Evolutionary conservation across 1,284 basidiomycete genomes (phyloP).

Genomic region (Stereum hirsutum): DNA sequence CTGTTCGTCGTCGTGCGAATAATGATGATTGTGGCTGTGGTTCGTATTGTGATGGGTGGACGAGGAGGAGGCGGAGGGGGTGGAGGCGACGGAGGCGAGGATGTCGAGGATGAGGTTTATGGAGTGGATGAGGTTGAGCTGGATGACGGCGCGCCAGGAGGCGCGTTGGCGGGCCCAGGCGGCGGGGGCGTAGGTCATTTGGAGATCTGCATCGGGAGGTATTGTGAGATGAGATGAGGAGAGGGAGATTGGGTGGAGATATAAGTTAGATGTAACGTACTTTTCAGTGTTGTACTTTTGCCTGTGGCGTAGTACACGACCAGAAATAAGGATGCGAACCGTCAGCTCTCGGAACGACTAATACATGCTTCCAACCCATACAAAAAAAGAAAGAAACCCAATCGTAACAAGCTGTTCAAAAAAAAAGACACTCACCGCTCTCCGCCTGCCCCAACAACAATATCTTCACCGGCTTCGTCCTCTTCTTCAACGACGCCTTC

Average conservation of each 20-base stretch:
- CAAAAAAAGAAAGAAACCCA: no score
- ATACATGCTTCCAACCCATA: background rate
- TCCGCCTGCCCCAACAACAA: conserved; percentile 41
- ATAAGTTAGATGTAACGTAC: conserved; percentile 24
- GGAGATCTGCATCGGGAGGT: conserved; percentile 30
- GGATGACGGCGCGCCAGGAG: conserved; percentile 54
- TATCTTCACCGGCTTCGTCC: conserved; percentile 42
- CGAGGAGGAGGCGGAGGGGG: background rate
- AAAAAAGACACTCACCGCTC: conserved; percentile 11
- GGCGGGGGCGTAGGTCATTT: conserved; percentile 29
- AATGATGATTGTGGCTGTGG: background rate
- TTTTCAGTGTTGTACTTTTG: conserved; percentile 60
- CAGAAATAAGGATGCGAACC: no score
- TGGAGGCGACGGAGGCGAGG: conserved; percentile 24
- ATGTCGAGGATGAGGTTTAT: conserved; percentile 44
- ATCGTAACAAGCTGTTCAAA: background rate
- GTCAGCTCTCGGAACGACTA: background rate
- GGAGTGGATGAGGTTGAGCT: conserved; percentile 55
- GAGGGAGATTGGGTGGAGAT: conserved; percentile 1
- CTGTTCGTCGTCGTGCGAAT: background rate
- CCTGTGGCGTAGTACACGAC: no score
- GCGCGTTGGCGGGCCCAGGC: conserved; percentile 45
- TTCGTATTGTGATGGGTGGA: background rate
- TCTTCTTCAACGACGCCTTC: conserved; percentile 40
- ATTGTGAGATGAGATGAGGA: no score